A percentile compares a stretch with the other conserved stretches of the same genome.
Evolutionary conservation across 768 basidiomycete species (phyloP).

Genomic region (button mushroom (Agaricus bisporus)): DNA sequence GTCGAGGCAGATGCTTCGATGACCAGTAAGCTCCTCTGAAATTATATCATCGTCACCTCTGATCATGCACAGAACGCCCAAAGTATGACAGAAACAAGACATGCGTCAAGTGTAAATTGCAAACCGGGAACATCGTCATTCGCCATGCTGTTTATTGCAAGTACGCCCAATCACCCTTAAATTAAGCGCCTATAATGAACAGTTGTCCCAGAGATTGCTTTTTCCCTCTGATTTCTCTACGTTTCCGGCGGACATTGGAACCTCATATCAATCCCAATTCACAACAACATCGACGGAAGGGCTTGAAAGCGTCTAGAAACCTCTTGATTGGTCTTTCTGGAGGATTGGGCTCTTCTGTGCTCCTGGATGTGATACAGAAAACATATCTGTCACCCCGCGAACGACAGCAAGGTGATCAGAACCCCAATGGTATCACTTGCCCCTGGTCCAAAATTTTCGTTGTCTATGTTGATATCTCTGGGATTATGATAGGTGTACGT

Average conservation of each 20-base stretch:
- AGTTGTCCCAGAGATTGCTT: slow-evolving; percentile 42
- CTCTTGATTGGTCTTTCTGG: slow-evolving; percentile 73
- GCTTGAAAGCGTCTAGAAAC: slow-evolving; percentile 61
- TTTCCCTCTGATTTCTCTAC: slow-evolving; percentile 49
- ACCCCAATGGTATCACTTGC: slow-evolving; percentile 45
- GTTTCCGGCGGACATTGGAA: slow-evolving; percentile 62
- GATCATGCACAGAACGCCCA: slow-evolving; percentile 39
- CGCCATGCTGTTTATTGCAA: slow-evolving; percentile 84
- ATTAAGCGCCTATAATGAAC: background rate
- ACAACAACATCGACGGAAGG: slow-evolving; percentile 33
- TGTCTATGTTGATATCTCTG: slow-evolving; percentile 54
- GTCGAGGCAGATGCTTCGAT: slow-evolving; percentile 57
- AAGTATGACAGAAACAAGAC: slow-evolving; percentile 62
- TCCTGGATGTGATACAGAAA: slow-evolving; percentile 61
- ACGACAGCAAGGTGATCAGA: slow-evolving; percentile 41
- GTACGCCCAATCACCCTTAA: slow-evolving; percentile 30
- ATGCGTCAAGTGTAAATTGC: slow-evolving; percentile 73
- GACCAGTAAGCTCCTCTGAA: slow-evolving; percentile 45
- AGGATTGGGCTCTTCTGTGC: slow-evolving; percentile 67
- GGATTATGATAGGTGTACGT: slow-evolving; percentile 56
- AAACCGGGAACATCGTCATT: slow-evolving; percentile 61
- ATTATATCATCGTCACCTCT: background rate
- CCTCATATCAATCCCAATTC: slow-evolving; percentile 44
- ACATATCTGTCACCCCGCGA: slow-evolving; percentile 42
- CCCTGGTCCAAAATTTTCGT: slow-evolving; percentile 9